Conservation (phyloP, 1,284 basidiomycete species). For the Cryptococcus amylolentus region DNA sequence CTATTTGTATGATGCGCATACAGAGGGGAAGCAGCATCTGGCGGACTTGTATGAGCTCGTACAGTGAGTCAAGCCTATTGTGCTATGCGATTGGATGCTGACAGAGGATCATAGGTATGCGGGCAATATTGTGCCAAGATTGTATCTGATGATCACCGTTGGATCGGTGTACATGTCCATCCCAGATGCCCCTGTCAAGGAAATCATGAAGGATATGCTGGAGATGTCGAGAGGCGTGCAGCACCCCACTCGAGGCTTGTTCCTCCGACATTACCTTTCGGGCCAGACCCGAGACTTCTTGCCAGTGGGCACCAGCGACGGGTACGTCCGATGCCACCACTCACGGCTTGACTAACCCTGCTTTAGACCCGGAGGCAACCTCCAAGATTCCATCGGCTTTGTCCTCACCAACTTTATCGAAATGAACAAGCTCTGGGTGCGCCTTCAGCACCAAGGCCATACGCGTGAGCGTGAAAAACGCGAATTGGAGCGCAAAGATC, state of each 20-base stretch:
- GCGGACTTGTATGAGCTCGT: slow-evolving; percentile 96
- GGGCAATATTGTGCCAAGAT: slow-evolving; percentile 73
- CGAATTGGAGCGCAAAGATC: slow-evolving; percentile 68
- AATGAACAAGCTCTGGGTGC: slow-evolving; percentile 99
- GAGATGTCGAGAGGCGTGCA: slow-evolving; percentile 95
- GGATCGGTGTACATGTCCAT: slow-evolving; percentile 97
- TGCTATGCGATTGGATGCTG: background rate
- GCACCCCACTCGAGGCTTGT: slow-evolving; percentile 87
- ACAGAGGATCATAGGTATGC: slow-evolving; percentile 37
- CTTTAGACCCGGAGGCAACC: slow-evolving; percentile 71
- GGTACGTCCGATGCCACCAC: slow-evolving; percentile 56
- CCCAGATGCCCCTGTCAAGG: slow-evolving; percentile 88
- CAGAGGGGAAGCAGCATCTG: slow-evolving; percentile 80
- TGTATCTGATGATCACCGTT: slow-evolving; percentile 97
- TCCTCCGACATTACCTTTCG: slow-evolving; percentile 88
- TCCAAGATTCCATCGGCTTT: slow-evolving; percentile 89
- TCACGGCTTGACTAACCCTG: background rate
- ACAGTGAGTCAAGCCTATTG: slow-evolving; percentile 60
- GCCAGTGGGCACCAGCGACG: slow-evolving; percentile 75
- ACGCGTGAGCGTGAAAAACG: slow-evolving; percentile 92
- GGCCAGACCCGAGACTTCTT: slow-evolving; percentile 91
- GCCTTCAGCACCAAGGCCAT: slow-evolving; percentile 91
- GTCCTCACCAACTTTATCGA: slow-evolving; percentile 96
- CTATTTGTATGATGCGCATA: slow-evolving; percentile 90
- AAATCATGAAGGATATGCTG: slow-evolving; percentile 99